Conservation (phyloP, 805 yeast genomes). For the Suhomyces canberraensis region DNA sequence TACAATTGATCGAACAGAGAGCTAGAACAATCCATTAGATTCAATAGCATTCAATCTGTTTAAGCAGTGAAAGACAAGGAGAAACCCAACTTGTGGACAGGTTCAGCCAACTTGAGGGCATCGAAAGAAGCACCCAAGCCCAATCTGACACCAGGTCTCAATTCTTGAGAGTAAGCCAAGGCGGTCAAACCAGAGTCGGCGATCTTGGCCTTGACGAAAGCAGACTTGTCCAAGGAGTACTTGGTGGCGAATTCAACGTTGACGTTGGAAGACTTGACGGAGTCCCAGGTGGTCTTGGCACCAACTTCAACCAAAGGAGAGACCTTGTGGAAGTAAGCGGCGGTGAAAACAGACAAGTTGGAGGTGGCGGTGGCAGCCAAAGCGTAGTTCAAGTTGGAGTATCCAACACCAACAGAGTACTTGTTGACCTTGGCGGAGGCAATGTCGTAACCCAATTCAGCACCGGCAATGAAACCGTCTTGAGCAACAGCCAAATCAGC, state of each 20-base stretch:
- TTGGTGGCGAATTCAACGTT: conserved; percentile 95
- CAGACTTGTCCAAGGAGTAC: conserved; percentile 81
- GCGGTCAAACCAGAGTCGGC: conserved; percentile 95
- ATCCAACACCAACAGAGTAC: conserved; percentile 92
- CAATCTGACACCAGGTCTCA: conserved; percentile 93
- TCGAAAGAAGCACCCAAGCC: conserved; percentile 98
- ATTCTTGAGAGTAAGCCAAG: conserved; percentile 87
- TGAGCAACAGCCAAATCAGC: conserved; percentile 95
- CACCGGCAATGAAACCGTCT: conserved; percentile 96
- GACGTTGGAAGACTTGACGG: conserved; percentile 76
- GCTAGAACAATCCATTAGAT: not conserved
- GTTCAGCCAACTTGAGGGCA: conserved; percentile 91
- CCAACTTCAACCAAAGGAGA: conserved; percentile 92
- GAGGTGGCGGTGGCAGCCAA: conserved; percentile 80
- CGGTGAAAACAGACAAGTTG: conserved; percentile 85
- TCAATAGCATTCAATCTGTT: conserved; percentile 9
- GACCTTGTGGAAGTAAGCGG: conserved; percentile 96
- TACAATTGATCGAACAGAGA: not conserved
- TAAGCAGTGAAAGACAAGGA: conserved; percentile 91
- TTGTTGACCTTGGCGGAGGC: conserved; percentile 88
- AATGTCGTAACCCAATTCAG: conserved; percentile 95
- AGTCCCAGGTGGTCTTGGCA: conserved; percentile 95
- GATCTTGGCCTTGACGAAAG: conserved; percentile 94
- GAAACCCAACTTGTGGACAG: conserved; percentile 97
- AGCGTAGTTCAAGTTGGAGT: conserved; percentile 83